Conservation (phyloP, 1,284 basidiomycete genomes). For the Rugiboletus extremiorientalis region DNA sequence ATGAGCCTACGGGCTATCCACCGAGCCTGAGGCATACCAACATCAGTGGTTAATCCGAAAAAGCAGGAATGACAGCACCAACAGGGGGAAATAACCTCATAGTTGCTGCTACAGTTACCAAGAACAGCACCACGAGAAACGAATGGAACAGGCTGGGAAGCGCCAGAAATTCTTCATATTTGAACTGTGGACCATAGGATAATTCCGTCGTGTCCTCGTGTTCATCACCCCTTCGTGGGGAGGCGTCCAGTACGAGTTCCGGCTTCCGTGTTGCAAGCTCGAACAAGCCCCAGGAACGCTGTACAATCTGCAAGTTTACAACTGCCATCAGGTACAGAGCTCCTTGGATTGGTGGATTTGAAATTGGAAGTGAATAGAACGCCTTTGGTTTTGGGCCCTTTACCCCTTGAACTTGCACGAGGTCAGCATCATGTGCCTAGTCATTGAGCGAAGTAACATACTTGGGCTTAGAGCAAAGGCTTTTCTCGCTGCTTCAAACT, state of each 20-base stretch:
- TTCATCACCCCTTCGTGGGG: conserved; percentile 3
- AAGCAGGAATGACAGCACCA: not conserved
- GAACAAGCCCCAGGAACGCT: conserved; percentile 77
- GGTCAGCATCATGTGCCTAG: not conserved
- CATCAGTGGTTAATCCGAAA: not conserved
- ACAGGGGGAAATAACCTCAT: conserved; percentile 28
- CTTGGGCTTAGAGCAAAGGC: conserved; percentile 61
- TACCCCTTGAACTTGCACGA: conserved; percentile 41
- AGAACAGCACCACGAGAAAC: conserved; percentile 31
- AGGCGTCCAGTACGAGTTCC: conserved; percentile 13
- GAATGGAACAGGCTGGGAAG: conserved; percentile 44
- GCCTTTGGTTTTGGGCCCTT: conserved; percentile 39
- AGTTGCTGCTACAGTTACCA: conserved; percentile 14
- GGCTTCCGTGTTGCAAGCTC: conserved; percentile 36
- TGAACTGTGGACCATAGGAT: conserved; percentile 65
- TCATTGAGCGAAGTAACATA: conserved; percentile 27
- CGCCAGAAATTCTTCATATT: conserved; percentile 71
- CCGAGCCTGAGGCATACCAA: conserved; percentile 44
- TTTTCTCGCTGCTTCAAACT: conserved; percentile 33
- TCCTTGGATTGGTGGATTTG: conserved; percentile 49
- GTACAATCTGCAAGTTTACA: conserved; percentile 67
- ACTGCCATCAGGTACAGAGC: conserved; percentile 61
- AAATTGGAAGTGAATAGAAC: conserved; percentile 50
- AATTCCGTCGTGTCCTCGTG: conserved; percentile 19
- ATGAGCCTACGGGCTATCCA: conserved; percentile 44